Base-by-base conservation (phyloP, 1,139 yeast genomes). In the Candida mesenterica region DNA sequence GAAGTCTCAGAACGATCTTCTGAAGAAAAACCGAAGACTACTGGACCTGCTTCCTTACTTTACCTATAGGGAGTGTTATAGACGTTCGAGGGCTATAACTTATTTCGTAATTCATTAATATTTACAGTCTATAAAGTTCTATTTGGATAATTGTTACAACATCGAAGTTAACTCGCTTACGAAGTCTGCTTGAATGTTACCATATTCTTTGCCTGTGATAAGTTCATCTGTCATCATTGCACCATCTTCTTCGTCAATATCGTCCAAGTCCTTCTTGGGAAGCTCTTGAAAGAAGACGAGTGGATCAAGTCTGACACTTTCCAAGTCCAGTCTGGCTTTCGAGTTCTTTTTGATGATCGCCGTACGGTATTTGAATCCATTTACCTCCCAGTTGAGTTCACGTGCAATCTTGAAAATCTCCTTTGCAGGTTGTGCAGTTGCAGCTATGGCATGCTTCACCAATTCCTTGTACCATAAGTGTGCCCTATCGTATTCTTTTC, bases 381-480 rank as follows among this genome's bases (percentile, higher is more conserved):
- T 57, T 17, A 55, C 60, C 2, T 55, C 55, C 74, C 74, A 68
- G 4, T 56, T 45, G 29, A 63, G 45, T 36, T 63, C 63, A 22
- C 63, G 51, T 2, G 73, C 72, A 2, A 68, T 65, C 25, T 40
- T 41, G 38, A 57, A 61, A 1, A 70, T 39, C n/a, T 59, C 52
- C 24, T 53, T 59, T 19, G 65, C 58, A 2, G 63, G 59, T 1
- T 35, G 35, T 0, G 61, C 55, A 0, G 52, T 53, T 6, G 68
- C 50, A 23, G 44, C 46, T 4, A 64, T 64, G 2, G 71, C 72
- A 36, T 57, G 53, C 17, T 50, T 52, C 3, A 62, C 58, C 28
- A 70, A 42, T 27, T 65, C 55, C n/a, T 57, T 49, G 43, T 65
- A 69, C 75, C 75, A 70, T 10, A 52, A 33, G 34, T 61, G 57